phyloP scores from a whole-genome alignment of 164 flowering plant genomes.

The Umbellularia californica region DNA sequence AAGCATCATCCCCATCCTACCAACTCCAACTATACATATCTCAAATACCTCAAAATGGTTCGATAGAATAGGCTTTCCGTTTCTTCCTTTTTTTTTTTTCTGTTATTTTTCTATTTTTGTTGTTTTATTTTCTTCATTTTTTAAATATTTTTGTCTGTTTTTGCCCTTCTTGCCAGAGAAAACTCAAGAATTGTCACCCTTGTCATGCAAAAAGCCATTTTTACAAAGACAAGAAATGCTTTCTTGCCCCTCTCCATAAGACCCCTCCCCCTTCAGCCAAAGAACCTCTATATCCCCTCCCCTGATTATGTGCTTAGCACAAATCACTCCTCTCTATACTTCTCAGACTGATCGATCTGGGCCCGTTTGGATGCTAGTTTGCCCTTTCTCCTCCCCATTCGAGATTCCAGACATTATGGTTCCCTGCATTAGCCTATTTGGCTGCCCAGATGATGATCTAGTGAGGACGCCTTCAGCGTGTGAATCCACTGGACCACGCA shows the following conservation, averaged over 20 bases:
- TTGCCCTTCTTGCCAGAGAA: constrained; percentile 2
- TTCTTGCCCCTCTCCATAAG: not conserved
- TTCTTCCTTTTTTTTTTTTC: not conserved
- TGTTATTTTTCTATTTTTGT: not conserved
- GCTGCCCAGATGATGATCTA: constrained; percentile 21
- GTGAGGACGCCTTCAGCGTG: constrained; percentile 14
- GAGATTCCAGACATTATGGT: constrained; percentile 7
- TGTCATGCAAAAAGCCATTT: not conserved
- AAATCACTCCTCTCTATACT: constrained; percentile 4
- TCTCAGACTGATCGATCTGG: constrained; percentile 16
- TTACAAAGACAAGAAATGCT: not conserved
- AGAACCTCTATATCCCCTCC: too few species aligned
- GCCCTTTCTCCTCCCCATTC: constrained; percentile 22
- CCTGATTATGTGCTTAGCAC: not conserved
- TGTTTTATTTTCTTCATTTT: not conserved
- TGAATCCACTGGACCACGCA: constrained; percentile 17
- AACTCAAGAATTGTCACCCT: not conserved
- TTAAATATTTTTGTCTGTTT: not conserved
- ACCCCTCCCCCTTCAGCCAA: not conserved
- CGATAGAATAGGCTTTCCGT: constrained; percentile 12
- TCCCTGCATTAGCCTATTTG: constrained; percentile 14
- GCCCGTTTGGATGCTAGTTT: constrained; percentile 6
- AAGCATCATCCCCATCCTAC: constrained; percentile 17
- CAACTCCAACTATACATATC: constrained; percentile 32
- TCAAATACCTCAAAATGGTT: constrained; percentile 20